A percentile compares a stretch with the other conserved stretches of the same genome.
Conservation (phyloP, 192 early-diverging fungal genomes). For the Powellomyces hirtus region DNA sequence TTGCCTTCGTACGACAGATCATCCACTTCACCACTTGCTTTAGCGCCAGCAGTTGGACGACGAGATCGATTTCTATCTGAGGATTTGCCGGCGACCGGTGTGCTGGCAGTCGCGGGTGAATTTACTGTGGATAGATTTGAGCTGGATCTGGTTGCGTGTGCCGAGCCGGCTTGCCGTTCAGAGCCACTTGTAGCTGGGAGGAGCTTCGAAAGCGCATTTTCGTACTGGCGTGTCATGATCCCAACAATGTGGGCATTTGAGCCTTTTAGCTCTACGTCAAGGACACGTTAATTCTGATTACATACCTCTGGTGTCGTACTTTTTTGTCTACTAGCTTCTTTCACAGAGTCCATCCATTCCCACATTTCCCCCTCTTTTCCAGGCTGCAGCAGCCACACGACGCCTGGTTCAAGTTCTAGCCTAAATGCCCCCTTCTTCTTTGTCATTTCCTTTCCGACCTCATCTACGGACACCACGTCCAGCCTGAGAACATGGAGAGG, state of each 20-base stretch:
- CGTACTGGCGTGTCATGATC: not conserved
- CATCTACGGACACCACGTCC: slow-evolving; percentile 27
- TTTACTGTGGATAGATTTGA: not conserved
- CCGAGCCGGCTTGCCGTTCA: not conserved
- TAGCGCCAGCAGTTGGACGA: not conserved
- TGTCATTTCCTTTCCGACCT: slow-evolving; percentile 38
- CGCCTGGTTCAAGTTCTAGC: slow-evolving; percentile 23
- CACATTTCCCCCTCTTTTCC: slow-evolving; percentile 33
- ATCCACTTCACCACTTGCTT: slow-evolving; percentile 3
- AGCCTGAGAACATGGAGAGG: slow-evolving; percentile 43
- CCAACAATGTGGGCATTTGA: not conserved
- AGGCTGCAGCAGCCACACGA: slow-evolving; percentile 31
- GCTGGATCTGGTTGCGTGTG: not conserved
- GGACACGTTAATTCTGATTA: too few species aligned
- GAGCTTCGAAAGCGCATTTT: not conserved
- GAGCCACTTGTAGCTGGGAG: not conserved
- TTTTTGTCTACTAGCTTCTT: slow-evolving; percentile 33
- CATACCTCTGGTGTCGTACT: slow-evolving; percentile 41
- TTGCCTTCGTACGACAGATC: slow-evolving; percentile 12
- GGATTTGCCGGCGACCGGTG: not conserved
- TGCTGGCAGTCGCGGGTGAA: not conserved
- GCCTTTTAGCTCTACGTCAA: too few species aligned
- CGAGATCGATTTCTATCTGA: not conserved
- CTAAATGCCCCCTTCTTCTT: slow-evolving; percentile 44
- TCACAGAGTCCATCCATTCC: slow-evolving; percentile 41